These are phyloP conservation scores for Neotropicomus parvogracilis DNA, from an alignment of 1,284 basidiomycete species.

Conservation along the genomic window DNA sequence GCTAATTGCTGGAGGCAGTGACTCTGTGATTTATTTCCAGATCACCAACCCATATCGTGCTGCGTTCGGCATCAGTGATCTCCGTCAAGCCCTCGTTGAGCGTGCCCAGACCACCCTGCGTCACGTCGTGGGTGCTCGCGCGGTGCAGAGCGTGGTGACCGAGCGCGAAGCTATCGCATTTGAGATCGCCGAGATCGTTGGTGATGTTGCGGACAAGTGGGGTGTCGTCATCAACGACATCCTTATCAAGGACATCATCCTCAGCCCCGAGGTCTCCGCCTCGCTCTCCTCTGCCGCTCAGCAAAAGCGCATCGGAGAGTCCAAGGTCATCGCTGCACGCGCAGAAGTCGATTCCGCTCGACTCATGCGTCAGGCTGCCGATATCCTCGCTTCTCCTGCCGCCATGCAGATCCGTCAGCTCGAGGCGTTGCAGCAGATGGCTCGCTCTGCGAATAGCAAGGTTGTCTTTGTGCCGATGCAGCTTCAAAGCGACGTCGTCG, in stretches of 20 bases:
- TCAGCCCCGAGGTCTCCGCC: constrained; percentile 87
- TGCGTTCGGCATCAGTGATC: constrained; percentile 88
- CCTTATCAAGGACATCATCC: constrained; percentile 92
- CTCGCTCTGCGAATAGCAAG: constrained; percentile 76
- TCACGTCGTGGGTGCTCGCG: constrained; percentile 90
- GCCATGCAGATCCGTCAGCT: constrained; percentile 98
- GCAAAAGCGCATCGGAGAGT: constrained; percentile 92
- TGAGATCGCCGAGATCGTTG: constrained; percentile 93
- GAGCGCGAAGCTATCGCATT: constrained; percentile 96
- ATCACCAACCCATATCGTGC: constrained; percentile 84
- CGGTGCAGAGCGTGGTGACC: constrained; percentile 79
- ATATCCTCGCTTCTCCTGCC: constrained; percentile 88
- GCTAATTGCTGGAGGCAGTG: constrained; percentile 45
- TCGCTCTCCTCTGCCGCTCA: constrained; percentile 91
- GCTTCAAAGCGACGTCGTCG: constrained; percentile 67
- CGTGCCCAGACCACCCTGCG: constrained; percentile 94
- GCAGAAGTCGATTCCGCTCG: constrained; percentile 94
- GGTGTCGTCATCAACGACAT: constrained; percentile 94
- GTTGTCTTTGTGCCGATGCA: constrained; percentile 95
- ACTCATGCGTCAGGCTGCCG: constrained; percentile 91
- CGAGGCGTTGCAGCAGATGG: constrained; percentile 76
- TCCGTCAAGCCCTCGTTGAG: constrained; percentile 85
- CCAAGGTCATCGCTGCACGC: constrained; percentile 93
- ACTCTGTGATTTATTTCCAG: constrained; percentile 91
- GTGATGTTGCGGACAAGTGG: constrained; percentile 86